Base-by-base conservation (phyloP, 345 rosid species). In the Pistacia vera region DNA sequence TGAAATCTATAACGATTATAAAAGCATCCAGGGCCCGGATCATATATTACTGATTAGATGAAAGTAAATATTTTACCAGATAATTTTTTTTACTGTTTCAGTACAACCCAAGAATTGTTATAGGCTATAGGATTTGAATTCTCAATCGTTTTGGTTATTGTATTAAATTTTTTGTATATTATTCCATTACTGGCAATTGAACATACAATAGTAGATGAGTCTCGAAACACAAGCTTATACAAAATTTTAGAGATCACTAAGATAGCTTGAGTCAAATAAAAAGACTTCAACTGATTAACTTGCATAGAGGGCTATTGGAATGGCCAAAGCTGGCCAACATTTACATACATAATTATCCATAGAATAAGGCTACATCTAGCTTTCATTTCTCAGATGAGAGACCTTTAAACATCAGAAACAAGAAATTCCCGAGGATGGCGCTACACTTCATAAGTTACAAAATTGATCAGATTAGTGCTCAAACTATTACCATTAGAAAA, bases 391-490 rank as follows among this genome's bases (percentile, higher is more conserved):
- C 76, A 78, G 76, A 66, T 48, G 35, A 64, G 69, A 70, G 55
- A 73, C 22, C 81, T 59, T 59, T 63, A 65, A 59, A 74, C 68
- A 58, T 30, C 71, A 59, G 78, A 60, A 63, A 65, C 74, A 63
- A 73, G 71, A 70, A 63, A 66, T 63, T 69, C 71, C 83, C 44
- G 46, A 59, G 13, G 55, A 66, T 63, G 36, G 33, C 73, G 63
- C 54, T 58, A 51, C 12, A 49, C 63, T 74, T 63, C 78, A 38
- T 63, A 58, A 72, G 52, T 70, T 82, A 82, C 89, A 83, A 86
- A 86, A 86, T 74, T 84, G 87, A 74, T 80, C 81, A 70, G 73
- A 66, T 35, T 74, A 44, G 78, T 30, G 64, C 70, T 68, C 52
- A 74, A 77, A 58, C 79, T 78, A 70, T 8, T 62, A 67, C 65